Base-by-base conservation (phyloP, 345 rosid species). In the Citrus mangshanensis region DNA sequence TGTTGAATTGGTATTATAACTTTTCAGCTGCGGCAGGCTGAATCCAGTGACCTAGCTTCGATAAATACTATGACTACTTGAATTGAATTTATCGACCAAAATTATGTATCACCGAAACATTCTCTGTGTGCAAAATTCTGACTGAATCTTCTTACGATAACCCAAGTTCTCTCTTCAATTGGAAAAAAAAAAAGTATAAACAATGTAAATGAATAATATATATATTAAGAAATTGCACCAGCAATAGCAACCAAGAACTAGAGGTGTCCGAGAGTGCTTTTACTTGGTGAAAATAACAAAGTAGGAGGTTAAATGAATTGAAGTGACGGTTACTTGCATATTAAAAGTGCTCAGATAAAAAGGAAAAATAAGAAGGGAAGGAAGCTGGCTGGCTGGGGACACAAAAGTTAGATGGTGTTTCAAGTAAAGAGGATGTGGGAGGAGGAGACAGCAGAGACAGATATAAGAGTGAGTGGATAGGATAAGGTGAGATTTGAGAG, bases 401-500 rank as follows among this genome's bases (percentile, higher is more conserved):
- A 34, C 27, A 58, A n/a, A 38, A 40, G 35, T 22, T 54, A 77
- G 85, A 60, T 40, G 68, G 55, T 46, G 77, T 18, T 18, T 34
- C 74, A 70, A 81, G 84, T 75, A 81, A 70, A 76, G 72, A 70
- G 42, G 85, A 76, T 75, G 69, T 5, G 49, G 71, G 19, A 38
- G 51, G 35, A 8, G 16, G 78, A 34, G 61, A 66, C 63, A 21
- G 34, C 67, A 4, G 32, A 37, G 25, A 9, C 66, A 10, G 56
- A 27, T 9, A 22, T 77, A 24, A 10, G 70, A 79, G 32, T 64
- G 70, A 79, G 32, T 64, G 89, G 93, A 89, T 91, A 93, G 90
- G 97, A 89, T 91, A 89, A 91, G 95, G 93, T 89, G 83, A 84
- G 74, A 34, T 7, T 46, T 89, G 83, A 83, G 74, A 34, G 9